Evolutionary conservation across 768 basidiomycete genomes (phyloP).

Genomic region (Trametes maxima): DNA sequence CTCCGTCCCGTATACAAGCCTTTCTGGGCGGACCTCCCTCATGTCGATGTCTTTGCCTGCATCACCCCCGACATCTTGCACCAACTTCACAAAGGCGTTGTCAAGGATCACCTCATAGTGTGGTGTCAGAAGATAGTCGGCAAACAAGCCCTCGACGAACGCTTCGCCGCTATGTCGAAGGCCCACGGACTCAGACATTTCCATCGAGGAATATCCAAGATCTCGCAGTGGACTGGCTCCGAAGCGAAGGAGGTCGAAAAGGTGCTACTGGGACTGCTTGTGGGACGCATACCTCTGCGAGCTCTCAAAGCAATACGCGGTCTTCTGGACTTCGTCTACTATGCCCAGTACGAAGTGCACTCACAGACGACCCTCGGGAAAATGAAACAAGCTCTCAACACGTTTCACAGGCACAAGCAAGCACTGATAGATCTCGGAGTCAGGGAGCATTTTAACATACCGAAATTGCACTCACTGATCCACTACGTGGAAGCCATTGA

Average conservation of each 20-base stretch:
- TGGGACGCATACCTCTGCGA: slow-evolving; percentile 10
- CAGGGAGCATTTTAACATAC: slow-evolving; percentile 42
- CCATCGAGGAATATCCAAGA: slow-evolving; percentile 8
- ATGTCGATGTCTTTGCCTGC: slow-evolving; percentile 34
- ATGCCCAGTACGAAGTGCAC: slow-evolving; percentile 25
- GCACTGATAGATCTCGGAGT: slow-evolving; percentile 40
- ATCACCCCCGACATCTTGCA: slow-evolving; percentile 47
- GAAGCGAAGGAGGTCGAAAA: slow-evolving; percentile 29
- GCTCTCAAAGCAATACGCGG: slow-evolving; percentile 16
- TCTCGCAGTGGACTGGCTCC: slow-evolving; percentile 25
- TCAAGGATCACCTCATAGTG: slow-evolving; percentile 43
- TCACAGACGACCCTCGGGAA: slow-evolving; percentile 10
- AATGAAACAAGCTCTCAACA: slow-evolving; percentile 26
- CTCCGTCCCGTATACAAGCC: slow-evolving; percentile 20
- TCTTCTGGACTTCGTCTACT: slow-evolving; percentile 33
- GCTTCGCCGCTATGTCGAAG: not conserved
- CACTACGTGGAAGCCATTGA: slow-evolving; percentile 40
- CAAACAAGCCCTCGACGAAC: slow-evolving; percentile 22
- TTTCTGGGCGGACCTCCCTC: slow-evolving; percentile 16
- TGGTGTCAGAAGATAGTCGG: slow-evolving; percentile 35
- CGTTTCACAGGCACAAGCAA: slow-evolving; percentile 42
- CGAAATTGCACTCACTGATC: slow-evolving; percentile 42
- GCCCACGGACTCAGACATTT: slow-evolving; percentile 23
- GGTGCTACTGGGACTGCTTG: slow-evolving; percentile 24
- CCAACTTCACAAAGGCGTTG: slow-evolving; percentile 47